A percentile compares a stretch with the other conserved stretches of the same genome.
Conservation (phyloP, 2,329 filamentous ascomycete species). For the Pseudocercospora cruenta region DNA sequence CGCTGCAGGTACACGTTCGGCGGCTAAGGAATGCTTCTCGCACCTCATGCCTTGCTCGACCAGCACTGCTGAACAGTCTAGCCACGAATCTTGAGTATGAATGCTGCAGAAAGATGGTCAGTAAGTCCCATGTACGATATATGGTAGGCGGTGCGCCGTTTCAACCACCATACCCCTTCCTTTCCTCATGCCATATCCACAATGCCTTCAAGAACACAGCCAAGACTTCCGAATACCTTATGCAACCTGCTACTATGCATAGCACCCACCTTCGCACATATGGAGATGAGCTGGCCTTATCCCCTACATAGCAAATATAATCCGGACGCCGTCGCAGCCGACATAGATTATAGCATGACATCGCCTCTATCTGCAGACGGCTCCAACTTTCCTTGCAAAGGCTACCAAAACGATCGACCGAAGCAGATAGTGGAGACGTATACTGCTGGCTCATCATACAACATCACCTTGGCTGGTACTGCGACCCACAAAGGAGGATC, state of each 20-base stretch:
- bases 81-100: slow-evolving; percentile 13
- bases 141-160: slow-evolving; percentile 15
- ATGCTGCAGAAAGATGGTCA: slow-evolving; percentile 17
- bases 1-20: slow-evolving; percentile 1
- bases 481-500: slow-evolving; percentile 64
- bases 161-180: slow-evolving; percentile 4
- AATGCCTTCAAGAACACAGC: slow-evolving; percentile 23
- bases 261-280: slow-evolving; percentile 45
- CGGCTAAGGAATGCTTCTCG: slow-evolving; percentile 24
- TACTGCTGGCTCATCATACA: slow-evolving; percentile 63
- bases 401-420: slow-evolving; percentile 57
- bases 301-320: slow-evolving; percentile 58
- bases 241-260: slow-evolving; percentile 20
- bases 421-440: slow-evolving; percentile 64
- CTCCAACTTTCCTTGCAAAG: slow-evolving; percentile 77
- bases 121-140: slow-evolving; percentile 11
- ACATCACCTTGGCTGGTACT: slow-evolving; percentile 66
- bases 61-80: slow-evolving; percentile 16
- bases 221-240: slow-evolving; percentile 4
- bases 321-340: slow-evolving; percentile 46
- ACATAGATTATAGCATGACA: slow-evolving; percentile 72
- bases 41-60: slow-evolving; percentile 17
- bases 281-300: slow-evolving; percentile 60
- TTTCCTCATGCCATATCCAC: slow-evolving; percentile 7
- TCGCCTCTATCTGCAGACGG: slow-evolving; percentile 64